Evolutionary conservation across 768 basidiomycete species (phyloP).

Genomic region (Dictyophora rubrovolvata): DNA sequence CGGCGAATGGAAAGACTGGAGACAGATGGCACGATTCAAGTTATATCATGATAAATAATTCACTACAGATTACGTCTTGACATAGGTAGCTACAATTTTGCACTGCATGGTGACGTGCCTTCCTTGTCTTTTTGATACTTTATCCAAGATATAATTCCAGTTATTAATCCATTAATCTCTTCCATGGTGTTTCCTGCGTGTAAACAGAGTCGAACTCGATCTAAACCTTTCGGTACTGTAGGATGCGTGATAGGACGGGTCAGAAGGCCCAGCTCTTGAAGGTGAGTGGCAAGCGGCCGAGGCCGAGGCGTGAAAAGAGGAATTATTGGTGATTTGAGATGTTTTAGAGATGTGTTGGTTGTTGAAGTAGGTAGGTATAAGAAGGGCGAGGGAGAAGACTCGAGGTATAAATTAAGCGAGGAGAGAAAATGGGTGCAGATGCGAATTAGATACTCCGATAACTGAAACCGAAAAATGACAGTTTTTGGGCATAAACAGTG

Average conservation of each 20-base stretch:
- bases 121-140: not conserved
- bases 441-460: slow-evolving; percentile 30
- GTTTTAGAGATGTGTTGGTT: slow-evolving; percentile 1
- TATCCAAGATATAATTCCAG: slow-evolving; percentile 28
- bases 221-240: slow-evolving; percentile 79
- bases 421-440: slow-evolving; percentile 33
- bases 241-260: slow-evolving; percentile 78
- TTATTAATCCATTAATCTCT: slow-evolving; percentile 52
- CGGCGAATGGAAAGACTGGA: not conserved
- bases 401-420: slow-evolving; percentile 23
- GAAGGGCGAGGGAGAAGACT: slow-evolving; percentile 25
- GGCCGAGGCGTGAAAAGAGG: slow-evolving; percentile 74
- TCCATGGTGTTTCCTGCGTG: slow-evolving; percentile 62
- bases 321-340: slow-evolving; percentile 64
- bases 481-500: not conserved
- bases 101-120: not conserved
- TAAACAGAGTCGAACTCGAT: slow-evolving; percentile 82
- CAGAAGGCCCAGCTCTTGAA: slow-evolving; percentile 43
- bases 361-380: slow-evolving; percentile 14
- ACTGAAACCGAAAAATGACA: slow-evolving; percentile 13
- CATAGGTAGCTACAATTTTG: not conserved
- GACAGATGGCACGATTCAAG: not conserved
- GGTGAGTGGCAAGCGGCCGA: slow-evolving; percentile 62
- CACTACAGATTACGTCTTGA: not conserved
- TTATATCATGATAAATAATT: not conserved